phyloP scores from a whole-genome alignment of 306 rosid genomes.

The Ormosia semicastrata region DNA sequence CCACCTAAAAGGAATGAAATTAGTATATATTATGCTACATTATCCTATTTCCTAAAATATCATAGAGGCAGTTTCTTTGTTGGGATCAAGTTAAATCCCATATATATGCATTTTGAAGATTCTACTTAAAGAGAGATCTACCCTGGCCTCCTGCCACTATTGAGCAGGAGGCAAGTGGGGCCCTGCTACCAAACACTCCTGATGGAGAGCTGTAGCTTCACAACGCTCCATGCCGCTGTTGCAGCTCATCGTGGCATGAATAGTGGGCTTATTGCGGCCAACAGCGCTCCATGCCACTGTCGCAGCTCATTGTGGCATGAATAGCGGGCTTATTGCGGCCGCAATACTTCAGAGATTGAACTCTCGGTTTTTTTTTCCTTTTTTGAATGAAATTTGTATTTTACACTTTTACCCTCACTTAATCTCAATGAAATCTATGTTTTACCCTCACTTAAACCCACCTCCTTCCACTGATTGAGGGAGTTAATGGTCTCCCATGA shows the following conservation, averaged over 20 bases:
- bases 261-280: not conserved
- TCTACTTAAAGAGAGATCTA: not conserved
- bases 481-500: not conserved
- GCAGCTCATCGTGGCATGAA: not conserved
- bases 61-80: not conserved
- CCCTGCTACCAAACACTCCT: not conserved
- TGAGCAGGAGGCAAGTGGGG: not conserved
- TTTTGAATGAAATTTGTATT: not conserved
- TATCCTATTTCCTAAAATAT: slow-evolving; percentile 15
- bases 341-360: not conserved
- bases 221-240: not conserved
- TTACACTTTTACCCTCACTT: not conserved
- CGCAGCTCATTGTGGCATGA: not conserved
- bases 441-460: not conserved
- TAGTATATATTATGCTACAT: not conserved
- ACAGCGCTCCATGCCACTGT: not conserved
- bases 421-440: not conserved
- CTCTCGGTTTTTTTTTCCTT: not conserved
- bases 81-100: slow-evolving; percentile 3
- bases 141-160: not conserved
- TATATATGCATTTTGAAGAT: not conserved
- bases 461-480: not conserved
- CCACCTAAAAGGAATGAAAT: not conserved
- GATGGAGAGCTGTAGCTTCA: not conserved
- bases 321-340: not conserved